phyloP scores from a whole-genome alignment of 768 basidiomycete genomes.

The Multifurca ochricompacta region DNA sequence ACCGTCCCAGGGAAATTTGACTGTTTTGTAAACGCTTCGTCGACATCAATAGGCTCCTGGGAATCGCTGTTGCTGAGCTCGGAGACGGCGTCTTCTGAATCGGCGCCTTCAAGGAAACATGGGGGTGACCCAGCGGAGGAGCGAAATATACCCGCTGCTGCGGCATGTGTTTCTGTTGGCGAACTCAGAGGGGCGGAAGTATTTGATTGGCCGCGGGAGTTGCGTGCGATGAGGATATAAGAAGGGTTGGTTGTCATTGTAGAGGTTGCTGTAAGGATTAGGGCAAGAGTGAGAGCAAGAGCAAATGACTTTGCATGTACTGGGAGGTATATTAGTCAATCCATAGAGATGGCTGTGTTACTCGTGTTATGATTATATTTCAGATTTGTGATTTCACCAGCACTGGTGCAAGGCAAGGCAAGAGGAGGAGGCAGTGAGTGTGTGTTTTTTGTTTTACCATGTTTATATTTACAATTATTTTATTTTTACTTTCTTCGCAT shows the following conservation, averaged over 20 bases:
- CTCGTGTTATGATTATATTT: too few relatives aligned
- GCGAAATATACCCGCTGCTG: constrained; percentile 76
- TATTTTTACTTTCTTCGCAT: too few relatives aligned
- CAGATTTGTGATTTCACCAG: not conserved
- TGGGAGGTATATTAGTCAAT: not conserved
- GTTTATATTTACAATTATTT: not conserved
- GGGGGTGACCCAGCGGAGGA: constrained; percentile 66
- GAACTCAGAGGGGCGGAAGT: constrained; percentile 76
- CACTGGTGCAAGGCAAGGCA: not conserved
- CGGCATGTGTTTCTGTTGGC: constrained; percentile 83
- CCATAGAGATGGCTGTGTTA: not conserved
- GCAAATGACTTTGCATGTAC: not conserved
- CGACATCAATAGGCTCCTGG: constrained; percentile 62
- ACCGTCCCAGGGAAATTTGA: constrained; percentile 74
- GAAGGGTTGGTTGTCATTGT: constrained; percentile 68
- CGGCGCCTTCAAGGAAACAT: constrained; percentile 72
- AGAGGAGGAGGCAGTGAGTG: not conserved
- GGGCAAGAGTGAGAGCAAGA: too few relatives aligned
- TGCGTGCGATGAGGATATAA: constrained; percentile 83
- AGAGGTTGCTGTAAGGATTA: not conserved
- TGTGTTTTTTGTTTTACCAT: not conserved
- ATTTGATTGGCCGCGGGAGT: constrained; percentile 68
- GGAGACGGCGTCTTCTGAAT: constrained; percentile 57
- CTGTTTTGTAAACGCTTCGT: constrained; percentile 68
- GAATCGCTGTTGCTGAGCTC: constrained; percentile 62